Conservation (phyloP, 768 basidiomycete genomes). For the Tremella mesenterica region DNA sequence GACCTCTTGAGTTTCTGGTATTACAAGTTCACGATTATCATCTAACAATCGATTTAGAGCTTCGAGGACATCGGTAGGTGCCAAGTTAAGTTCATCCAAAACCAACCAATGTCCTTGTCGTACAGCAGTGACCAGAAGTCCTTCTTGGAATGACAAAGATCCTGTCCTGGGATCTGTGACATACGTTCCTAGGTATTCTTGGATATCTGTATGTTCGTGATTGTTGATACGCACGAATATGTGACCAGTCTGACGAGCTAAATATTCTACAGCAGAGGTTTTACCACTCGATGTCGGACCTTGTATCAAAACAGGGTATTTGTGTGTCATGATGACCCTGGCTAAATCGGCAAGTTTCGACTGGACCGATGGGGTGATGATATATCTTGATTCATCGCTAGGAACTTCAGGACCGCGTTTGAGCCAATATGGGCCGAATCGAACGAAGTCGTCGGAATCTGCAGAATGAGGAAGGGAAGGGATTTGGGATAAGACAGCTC, state of each 20-base stretch:
- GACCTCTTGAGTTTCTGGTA: slow-evolving; percentile 93
- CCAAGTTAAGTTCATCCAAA: slow-evolving; percentile 91
- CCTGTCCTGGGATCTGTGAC: slow-evolving; percentile 85
- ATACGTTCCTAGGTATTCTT: slow-evolving; percentile 95
- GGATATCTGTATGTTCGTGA: slow-evolving; percentile 98
- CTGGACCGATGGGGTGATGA: slow-evolving; percentile 92
- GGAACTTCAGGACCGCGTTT: slow-evolving; percentile 63
- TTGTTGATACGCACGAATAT: slow-evolving; percentile 97
- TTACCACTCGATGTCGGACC: slow-evolving; percentile 97
- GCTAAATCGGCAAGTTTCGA: slow-evolving; percentile 90
- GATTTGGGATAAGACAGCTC: slow-evolving; percentile 63
- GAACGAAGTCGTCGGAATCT: slow-evolving; percentile 57
- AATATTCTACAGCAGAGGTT: slow-evolving; percentile 91
- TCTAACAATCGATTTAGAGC: slow-evolving; percentile 92
- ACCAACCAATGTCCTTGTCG: slow-evolving; percentile 95
- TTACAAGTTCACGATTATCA: slow-evolving; percentile 90
- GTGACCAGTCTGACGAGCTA: slow-evolving; percentile 86
- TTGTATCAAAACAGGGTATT: slow-evolving; percentile 92
- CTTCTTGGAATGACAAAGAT: slow-evolving; percentile 91
- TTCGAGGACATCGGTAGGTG: slow-evolving; percentile 95
- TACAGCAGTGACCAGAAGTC: slow-evolving; percentile 82
- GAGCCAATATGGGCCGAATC: slow-evolving; percentile 86
- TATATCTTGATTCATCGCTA: slow-evolving; percentile 62
- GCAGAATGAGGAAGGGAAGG: slow-evolving; percentile 52
- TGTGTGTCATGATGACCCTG: slow-evolving; percentile 73